Conservation (phyloP, 805 yeast genomes). For the Candida loeiensis region DNA sequence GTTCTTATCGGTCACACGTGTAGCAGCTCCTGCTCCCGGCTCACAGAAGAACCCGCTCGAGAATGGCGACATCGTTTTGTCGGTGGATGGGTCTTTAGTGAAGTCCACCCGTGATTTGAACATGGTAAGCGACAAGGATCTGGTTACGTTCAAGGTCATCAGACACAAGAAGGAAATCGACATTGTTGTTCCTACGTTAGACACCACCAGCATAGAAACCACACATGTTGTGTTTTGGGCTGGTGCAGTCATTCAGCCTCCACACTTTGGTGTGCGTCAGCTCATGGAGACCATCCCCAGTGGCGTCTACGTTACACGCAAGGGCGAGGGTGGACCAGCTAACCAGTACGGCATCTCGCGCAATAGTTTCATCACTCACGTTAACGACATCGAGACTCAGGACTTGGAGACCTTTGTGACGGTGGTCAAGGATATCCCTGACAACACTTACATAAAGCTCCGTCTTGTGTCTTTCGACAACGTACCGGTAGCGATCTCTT, state of each 20-base stretch:
- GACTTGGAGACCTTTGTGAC: slow-evolving; percentile 64
- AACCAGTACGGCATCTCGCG: slow-evolving; percentile 73
- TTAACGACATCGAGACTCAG: slow-evolving; percentile 71
- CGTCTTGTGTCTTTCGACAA: slow-evolving; percentile 82
- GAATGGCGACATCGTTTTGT: slow-evolving; percentile 74
- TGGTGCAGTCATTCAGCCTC: slow-evolving; percentile 78
- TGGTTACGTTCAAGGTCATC: slow-evolving; percentile 58
- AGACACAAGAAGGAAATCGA: slow-evolving; percentile 66
- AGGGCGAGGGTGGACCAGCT: slow-evolving; percentile 82
- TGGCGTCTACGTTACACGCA: slow-evolving; percentile 74
- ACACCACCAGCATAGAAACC: slow-evolving; percentile 56
- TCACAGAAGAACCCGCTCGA: slow-evolving; percentile 34
- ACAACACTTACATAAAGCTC: slow-evolving; percentile 75
- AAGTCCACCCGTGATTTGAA: slow-evolving; percentile 66
- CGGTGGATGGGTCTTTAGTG: slow-evolving; percentile 63
- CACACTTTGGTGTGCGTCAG: slow-evolving; percentile 92
- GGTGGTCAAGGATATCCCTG: slow-evolving; percentile 68
- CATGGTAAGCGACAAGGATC: slow-evolving; percentile 40
- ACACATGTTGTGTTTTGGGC: slow-evolving; percentile 74
- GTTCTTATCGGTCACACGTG: slow-evolving; percentile 66
- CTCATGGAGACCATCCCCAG: slow-evolving; percentile 74
- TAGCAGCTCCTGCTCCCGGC: slow-evolving; percentile 45
- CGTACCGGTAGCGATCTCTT: slow-evolving; percentile 79
- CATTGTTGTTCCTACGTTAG: slow-evolving; percentile 60
- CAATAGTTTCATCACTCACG: slow-evolving; percentile 85